Base-by-base conservation (phyloP, 768 basidiomycete species). In the Auricularia cornea region DNA sequence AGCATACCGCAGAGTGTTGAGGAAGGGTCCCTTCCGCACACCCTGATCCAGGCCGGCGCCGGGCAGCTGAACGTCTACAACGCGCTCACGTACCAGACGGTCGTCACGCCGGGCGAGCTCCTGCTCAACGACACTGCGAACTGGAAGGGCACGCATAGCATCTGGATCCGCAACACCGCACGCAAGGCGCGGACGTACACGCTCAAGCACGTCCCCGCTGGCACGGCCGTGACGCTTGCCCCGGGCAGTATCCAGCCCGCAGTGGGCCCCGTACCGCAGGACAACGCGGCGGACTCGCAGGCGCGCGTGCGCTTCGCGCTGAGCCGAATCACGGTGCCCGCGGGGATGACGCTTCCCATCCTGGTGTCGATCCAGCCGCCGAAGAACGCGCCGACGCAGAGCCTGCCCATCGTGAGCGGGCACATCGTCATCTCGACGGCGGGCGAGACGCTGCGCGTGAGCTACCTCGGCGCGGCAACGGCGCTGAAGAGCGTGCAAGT, bases 401-500 rank as follows among this genome's bases (percentile, higher is more conserved):
- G 14, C 8, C 35, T 63, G 16, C 62, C 62, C n/a, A 44, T 63
- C 20, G 32, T 59, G 32, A 60, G 57, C 28, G 62, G 62, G 3
- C 44, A 29, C 23, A 52, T 63, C 18, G 12, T 20, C 16, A 41
- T 63, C 32, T 20, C 23, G 57, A 63, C 32, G 60, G 11, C 59
- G n/a, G 62, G 57, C 26, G 62, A 63, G 57, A 63, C 57, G 11
- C 71, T 74, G 57, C 76, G 79, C 32, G 76, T 80, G 29, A 75
- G 80, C 2, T 85, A 83, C 68, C 69, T 84, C 26, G 83, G 83
- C 12, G 62, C 79, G 11, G 74, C 71, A 0, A 75, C 73, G 0
- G 64, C 74, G 26, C 73, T 84, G 64, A 79, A 77, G 67, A 72
- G 83, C 63, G 78, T 79, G 64, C 78, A 78, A 31, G 78, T 84